Base-by-base conservation (phyloP, 2,329 filamentous ascomycete genomes). In the Scedosporium dehoogii region DNA sequence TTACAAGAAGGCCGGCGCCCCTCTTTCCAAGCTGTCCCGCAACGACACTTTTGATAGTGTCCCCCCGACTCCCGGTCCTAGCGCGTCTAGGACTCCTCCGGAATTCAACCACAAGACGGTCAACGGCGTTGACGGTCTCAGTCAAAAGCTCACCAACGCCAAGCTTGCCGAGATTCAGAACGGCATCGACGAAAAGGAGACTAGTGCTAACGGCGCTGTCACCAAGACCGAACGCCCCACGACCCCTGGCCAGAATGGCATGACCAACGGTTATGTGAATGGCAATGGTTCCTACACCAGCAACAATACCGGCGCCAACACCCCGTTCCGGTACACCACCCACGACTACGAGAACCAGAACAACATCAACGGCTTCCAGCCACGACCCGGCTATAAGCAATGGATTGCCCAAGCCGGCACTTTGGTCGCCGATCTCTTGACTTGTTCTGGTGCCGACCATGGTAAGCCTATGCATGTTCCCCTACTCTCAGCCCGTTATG, bases 331-430 rank as follows among this genome's bases (percentile, higher is more conserved):
- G 66, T 85, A 81, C 71, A 84, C 83, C 6, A 86, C 82, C 42
- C 85, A 90, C 70, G 87, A 90, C 69, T 82, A 85, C 67, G 81
- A 85, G 69, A 85, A 85, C 70, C 78, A 80, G 58, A 75, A 78
- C 16, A 79, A 82, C 61, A 74, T 83, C 65, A 80, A 79, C 63
- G 81, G 80, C 69, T 81, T 88, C 73, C 85, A 91, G 73, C 87
- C 91, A 21, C 92, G 93, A 72, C 91, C 92, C 6, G 94, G 94
- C 59, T 99, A 99, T 75, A 94, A 94, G 79, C 91, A 96, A 78
- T 99, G 94, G 94, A 93, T 99, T 66, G 94, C 94, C 23, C 94
- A 97, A 77, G 92, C 94, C 51, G 94, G 94, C 64, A 97, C 92
- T 33, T 83, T 99, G 63, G 89, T 99, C 58, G 94, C 94, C 59